Percentiles rank a stretch among this genome's conserved stretches.
phyloP scores from a whole-genome alignment of 331 rosid species.

The Spiraea crenata region DNA sequence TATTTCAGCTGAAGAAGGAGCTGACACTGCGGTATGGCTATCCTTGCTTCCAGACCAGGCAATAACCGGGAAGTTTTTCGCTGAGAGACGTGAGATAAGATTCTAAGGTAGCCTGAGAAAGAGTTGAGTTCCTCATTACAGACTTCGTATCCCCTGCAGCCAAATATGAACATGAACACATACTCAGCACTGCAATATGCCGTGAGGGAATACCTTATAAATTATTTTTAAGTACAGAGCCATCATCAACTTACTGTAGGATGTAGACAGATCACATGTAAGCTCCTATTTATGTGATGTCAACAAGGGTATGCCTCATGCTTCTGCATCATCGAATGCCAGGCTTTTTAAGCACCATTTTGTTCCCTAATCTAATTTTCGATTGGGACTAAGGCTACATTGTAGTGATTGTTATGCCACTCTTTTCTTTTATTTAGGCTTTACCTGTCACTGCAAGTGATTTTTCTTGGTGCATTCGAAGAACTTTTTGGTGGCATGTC shows the following conservation, averaged over 20 bases:
- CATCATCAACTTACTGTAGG: conserved; percentile 3
- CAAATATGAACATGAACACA: background rate
- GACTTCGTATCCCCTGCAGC: background rate
- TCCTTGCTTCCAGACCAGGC: conserved; percentile 79
- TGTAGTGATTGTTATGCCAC: conserved; percentile 2
- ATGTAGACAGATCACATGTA: conserved; percentile 19
- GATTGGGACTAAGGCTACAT: background rate
- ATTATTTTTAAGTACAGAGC: conserved; percentile 10
- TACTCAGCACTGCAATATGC: background rate
- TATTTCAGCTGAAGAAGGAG: conserved; percentile 79
- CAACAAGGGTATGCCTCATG: conserved; percentile 5
- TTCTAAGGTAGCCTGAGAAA: conserved; percentile 35
- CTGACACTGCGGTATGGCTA: conserved; percentile 95
- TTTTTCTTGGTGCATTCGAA: conserved; percentile 12
- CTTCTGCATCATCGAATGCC: conserved; percentile 7
- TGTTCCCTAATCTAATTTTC: background rate
- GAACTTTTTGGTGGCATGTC: conserved; percentile 4
- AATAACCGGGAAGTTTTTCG: conserved; percentile 71
- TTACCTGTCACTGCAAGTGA: conserved; percentile 1
- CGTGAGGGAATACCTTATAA: background rate
- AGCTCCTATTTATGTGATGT: conserved; percentile 13
- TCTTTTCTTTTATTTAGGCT: conserved; percentile 3
- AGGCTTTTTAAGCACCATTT: conserved; percentile 2
- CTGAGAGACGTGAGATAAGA: conserved; percentile 79
- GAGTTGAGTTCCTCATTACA: background rate